Evolutionary conservation across 148 eudicot genomes (phyloP).

Genomic region (Camellia granthamiana): DNA sequence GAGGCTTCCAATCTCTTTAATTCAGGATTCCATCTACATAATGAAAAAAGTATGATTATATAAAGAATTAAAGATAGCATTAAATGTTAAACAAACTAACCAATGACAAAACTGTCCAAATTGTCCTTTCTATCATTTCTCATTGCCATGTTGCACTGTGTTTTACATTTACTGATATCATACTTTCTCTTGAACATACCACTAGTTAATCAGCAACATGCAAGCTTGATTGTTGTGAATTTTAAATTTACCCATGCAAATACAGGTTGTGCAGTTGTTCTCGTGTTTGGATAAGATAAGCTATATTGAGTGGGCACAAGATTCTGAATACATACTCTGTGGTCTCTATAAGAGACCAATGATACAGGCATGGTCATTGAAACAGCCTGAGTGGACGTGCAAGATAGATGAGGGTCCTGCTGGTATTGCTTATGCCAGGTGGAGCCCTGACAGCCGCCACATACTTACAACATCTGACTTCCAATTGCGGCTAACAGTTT

Average conservation of each 20-base stretch:
- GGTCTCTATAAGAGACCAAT: constrained; percentile 88
- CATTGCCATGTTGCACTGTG: neutral
- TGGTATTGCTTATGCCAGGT: constrained; percentile 94
- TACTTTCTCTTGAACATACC: neutral
- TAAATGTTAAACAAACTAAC: neutral
- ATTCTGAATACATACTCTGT: constrained; percentile 94
- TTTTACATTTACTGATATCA: neutral
- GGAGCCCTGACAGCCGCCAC: constrained; percentile 99
- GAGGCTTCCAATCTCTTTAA: neutral
- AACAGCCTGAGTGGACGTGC: constrained; percentile 99
- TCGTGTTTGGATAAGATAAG: constrained; percentile 93
- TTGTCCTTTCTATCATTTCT: neutral
- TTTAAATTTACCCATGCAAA: neutral
- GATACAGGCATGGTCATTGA: constrained; percentile 93
- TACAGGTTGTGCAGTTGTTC: constrained; percentile 86
- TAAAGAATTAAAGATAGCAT: neutral
- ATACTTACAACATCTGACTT: constrained; percentile 97
- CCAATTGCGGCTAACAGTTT: constrained; percentile 82
- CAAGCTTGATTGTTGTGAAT: neutral
- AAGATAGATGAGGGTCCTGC: constrained; percentile 98
- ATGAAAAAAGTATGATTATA: too few species aligned
- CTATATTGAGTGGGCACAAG: constrained; percentile 94
- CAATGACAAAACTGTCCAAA: neutral
- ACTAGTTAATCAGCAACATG: neutral
- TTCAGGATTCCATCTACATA: neutral